Conservation (phyloP, 2,329 filamentous ascomycete species). For the Venturia nashicola region DNA sequence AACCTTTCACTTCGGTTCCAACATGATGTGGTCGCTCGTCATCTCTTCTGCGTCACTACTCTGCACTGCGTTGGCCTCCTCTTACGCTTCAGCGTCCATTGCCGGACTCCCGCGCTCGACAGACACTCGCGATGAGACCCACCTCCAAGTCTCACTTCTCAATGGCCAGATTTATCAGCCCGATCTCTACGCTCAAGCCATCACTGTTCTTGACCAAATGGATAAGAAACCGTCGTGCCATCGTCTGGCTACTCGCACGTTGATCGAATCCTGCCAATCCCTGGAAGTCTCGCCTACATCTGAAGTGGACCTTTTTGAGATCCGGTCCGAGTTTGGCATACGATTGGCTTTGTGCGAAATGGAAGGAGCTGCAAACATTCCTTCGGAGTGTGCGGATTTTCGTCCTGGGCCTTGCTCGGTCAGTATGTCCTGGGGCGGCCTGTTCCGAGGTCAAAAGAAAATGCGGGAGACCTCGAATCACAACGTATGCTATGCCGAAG, state of each 20-base stretch:
- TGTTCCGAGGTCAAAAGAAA: slow-evolving; percentile 12
- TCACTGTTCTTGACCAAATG: slow-evolving; percentile 32
- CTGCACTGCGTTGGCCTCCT: neutral
- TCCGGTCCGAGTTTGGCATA: slow-evolving; percentile 47
- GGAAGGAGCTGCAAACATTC: slow-evolving; percentile 28
- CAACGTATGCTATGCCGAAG: slow-evolving; percentile 22
- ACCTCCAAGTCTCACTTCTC: neutral
- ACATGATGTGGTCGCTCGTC: neutral
- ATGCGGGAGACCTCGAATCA: slow-evolving; percentile 11
- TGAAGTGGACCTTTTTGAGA: slow-evolving; percentile 22
- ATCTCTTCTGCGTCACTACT: neutral
- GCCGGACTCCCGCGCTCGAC: neutral
- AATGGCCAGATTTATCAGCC: slow-evolving; percentile 13
- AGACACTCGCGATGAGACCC: neutral
- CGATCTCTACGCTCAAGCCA: slow-evolving; percentile 28
- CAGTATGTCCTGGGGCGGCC: slow-evolving; percentile 11
- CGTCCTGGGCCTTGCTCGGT: slow-evolving; percentile 1
- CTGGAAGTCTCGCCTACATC: slow-evolving; percentile 22
- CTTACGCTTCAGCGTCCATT: neutral
- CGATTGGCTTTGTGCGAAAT: slow-evolving; percentile 53
- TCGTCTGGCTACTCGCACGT: slow-evolving; percentile 36
- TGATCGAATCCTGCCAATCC: slow-evolving; percentile 42
- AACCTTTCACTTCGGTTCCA: neutral
- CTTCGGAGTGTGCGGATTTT: slow-evolving; percentile 10
- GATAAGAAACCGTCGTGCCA: slow-evolving; percentile 38